Evolutionary conservation across 2,329 filamentous ascomycete species (phyloP), one percentile per base, ranked within the genome.

Genomic region (Bimuria novae-zelandiae): DNA sequence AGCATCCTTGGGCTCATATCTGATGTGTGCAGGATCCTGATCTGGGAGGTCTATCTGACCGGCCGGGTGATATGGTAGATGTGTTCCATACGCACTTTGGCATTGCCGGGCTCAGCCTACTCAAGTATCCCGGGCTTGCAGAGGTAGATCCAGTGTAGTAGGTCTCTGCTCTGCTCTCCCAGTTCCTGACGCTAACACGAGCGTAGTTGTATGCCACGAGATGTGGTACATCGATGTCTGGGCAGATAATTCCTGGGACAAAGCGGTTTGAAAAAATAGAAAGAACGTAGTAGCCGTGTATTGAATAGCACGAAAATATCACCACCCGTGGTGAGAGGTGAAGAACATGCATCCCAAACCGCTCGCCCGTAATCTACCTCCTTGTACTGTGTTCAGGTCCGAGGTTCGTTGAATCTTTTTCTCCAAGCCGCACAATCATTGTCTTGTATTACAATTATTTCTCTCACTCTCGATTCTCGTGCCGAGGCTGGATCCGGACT

Each of bases 11-110:
- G 23, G 14, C 3, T 11, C 33, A 21, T 4, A 17, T 51, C 53
- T 65, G 21, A 69, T 41, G 27, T 23, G 29, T 49, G 12, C 56
- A 84, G 79, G 94, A 99, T 71, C 79, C 84, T 1, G 88, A 95
- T 52, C 76, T 82, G 25, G 94, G 94, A 22, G 94, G 94, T 10
- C 84, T 99, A 61, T 88, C 93, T 4, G 94, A 99, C 76, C 81
- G 92, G 56, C 93, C 94, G 8, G 92, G 90, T 22, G 87, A 99
- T 68, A 92, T 93, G 88, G 93, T 97, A 19, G 94, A 99, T 78
- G 92, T 99, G 29, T 99, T 95, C 79, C 94, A 99, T 70, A 97
- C 94, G 0, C 79, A 87, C 48, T 99, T 99, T 72, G 92, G 90
- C 21, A 77, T 97, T 59, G 89, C 92, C 17, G 94, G 94, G 2